A percentile compares a stretch with the other conserved stretches of the same genome.
Evolutionary conservation across 495 filamentous ascomycete genomes (phyloP).

Genomic region (Copromyces sp.): DNA sequence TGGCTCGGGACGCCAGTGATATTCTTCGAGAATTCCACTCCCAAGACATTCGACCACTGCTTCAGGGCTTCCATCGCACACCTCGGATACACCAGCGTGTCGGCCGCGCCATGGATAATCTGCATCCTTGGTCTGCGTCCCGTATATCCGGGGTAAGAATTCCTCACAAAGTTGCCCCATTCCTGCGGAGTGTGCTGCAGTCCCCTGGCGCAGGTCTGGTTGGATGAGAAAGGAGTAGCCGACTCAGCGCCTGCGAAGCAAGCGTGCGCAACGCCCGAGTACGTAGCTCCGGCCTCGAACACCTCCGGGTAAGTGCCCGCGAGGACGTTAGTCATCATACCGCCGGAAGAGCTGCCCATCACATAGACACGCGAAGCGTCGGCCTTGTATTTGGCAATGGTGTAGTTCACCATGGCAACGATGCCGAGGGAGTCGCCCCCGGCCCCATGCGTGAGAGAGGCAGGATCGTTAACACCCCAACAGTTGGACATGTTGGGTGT

Average conservation of each 20-base stretch:
- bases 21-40: slow-evolving; percentile 21
- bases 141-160: slow-evolving; percentile 44
- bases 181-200: slow-evolving; percentile 34
- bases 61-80: slow-evolving; percentile 45
- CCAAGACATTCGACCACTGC: slow-evolving; percentile 48
- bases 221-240: slow-evolving; percentile 29
- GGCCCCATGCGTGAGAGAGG: slow-evolving; percentile 40
- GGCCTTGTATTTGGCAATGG: slow-evolving; percentile 35
- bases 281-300: slow-evolving; percentile 45
- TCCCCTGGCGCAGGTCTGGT: slow-evolving; percentile 45
- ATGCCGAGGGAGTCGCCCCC: slow-evolving; percentile 45
- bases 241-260: slow-evolving; percentile 33
- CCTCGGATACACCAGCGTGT: slow-evolving; percentile 37
- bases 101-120: slow-evolving; percentile 44
- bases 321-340: slow-evolving; percentile 52
- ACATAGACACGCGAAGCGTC: slow-evolving; percentile 39
- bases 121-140: slow-evolving; percentile 45
- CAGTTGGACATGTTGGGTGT: slow-evolving; percentile 40
- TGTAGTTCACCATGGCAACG: slow-evolving; percentile 47
- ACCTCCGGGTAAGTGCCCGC: slow-evolving; percentile 48
- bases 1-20: slow-evolving; percentile 27
- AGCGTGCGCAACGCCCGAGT: slow-evolving; percentile 42
- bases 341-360: slow-evolving; percentile 44
- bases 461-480: slow-evolving; percentile 43
- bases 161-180: slow-evolving; percentile 41